Base-by-base conservation (phyloP, 352 stramenopile species). In the Globisporangium echinulatum region DNA sequence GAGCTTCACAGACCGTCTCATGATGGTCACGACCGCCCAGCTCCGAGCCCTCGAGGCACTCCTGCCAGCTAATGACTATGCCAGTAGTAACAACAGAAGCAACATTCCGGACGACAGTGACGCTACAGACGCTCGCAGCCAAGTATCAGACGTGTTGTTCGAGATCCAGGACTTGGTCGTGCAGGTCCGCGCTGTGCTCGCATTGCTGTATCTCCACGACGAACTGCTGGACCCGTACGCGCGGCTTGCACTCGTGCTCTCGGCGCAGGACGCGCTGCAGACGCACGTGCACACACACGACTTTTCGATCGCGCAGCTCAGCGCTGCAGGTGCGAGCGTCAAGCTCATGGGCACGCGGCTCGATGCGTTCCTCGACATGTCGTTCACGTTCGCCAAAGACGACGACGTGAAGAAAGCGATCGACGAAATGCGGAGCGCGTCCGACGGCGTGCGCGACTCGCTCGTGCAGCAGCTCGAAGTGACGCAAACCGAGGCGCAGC, bases 351-450 rank as follows among this genome's bases (percentile, higher is more conserved):
- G 74, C 52, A 65, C 65, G 10, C 71, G 77, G 2, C 58, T 91
- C 1, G 77, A 91, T 54, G 70, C 69, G 17, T 87, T 91, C 63
- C 63, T 88, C 52, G 81, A 89, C 19, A 54, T 87, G 19, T 86
- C 72, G 7, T 78, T 86, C 25, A 67, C 70, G 5, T 89, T 88
- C 39, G 77, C 82, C 6, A 88, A 87, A 56, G 82, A 91, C 48
- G 79, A 79, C 1, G 82, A 89, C 49, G 74, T 91, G 37, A 86
- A 91, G 50, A 85, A 82, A 7, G 82, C 74, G 40, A 84, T 91
- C 14, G 64, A 89, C 54, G 81, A 87, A 10, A 68, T 88, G 14
- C 61, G 88, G 37, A 71, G 64, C 39, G 63, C 75, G 4, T 79
- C 72, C 48, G 80, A 72, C 17, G 68, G 70, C 33, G 69, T 79